Evolutionary conservation across 2,329 filamentous ascomycete genomes (phyloP), one percentile per base, ranked within the genome.

Genomic region (Sclerotiophoma versabilis): DNA sequence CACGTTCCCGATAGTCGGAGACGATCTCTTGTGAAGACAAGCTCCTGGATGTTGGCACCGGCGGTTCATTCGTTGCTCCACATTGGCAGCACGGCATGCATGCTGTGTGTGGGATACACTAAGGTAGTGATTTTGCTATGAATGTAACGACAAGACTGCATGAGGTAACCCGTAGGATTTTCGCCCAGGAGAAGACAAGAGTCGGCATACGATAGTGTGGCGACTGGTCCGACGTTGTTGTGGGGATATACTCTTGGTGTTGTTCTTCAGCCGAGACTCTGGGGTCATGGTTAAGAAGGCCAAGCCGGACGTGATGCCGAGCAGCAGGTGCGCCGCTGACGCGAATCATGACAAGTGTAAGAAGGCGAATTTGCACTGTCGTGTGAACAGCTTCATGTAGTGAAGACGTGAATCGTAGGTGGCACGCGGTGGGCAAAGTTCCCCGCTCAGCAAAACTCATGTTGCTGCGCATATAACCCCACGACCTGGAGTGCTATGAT

Each of bases 261-360:
- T 49, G 27, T 26, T 48, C 45, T 8, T 32, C 34, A 23, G 45
- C 45, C 45, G 37, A 42, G 46, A 49, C 4, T 26, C 20, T 42
- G 22, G 29, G 37, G 36, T 27, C 33, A 11, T 32, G 27, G 27
- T 26, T 10, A 19, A 25, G 19, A 19, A 26, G 46, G 46, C 46
- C 46, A 42, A 49, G 46, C 46, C 46, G 46, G 46, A 15, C n/a
- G 4, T 10, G 27, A 37, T 41, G 46, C 46, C 36, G 46, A 49
- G 27, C 27, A 15, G 15, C 27, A 6, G 14, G n/a, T 15, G 29
- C 37, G 37, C 46, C 36, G 29, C 36, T 26, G 46, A 42, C 27
- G 36, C 20, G 26, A 26, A 22, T 34, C 15, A 17, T 34, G 27
- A 9, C 9, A 17, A 6, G 6, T 27, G 37, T 23, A 9, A 20